Evolutionary conservation across 305 asterid genomes (phyloP).

Genomic region (Ilex paraguariensis): DNA sequence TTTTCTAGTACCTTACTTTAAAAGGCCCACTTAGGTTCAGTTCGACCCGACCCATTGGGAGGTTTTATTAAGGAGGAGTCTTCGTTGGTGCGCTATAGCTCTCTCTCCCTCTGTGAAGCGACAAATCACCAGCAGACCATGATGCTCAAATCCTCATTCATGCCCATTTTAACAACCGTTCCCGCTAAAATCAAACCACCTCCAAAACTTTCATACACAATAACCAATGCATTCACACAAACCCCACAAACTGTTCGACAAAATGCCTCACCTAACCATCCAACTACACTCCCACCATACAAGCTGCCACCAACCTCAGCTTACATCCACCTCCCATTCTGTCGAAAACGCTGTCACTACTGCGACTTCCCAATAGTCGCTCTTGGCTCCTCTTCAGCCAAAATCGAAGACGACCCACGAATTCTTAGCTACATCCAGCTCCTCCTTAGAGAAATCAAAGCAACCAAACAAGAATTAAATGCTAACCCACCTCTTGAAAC

Average conservation of each 20-base stretch:
- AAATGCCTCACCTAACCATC: slow-evolving; percentile 37
- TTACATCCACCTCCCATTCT: slow-evolving; percentile 92
- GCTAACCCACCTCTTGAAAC: slow-evolving; percentile 68
- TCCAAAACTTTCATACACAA: neutral
- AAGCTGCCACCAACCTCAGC: slow-evolving; percentile 76
- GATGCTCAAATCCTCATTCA: slow-evolving; percentile 43
- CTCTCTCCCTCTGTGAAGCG: too few relatives aligned
- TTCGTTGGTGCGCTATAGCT: too few relatives aligned
- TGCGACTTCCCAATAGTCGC: slow-evolving; percentile 94
- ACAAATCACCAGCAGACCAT: neutral
- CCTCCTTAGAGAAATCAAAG: slow-evolving; percentile 67
- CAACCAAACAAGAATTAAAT: slow-evolving; percentile 28
- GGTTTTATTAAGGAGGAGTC: too few relatives aligned
- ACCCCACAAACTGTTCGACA: slow-evolving; percentile 62
- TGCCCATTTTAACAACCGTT: slow-evolving; percentile 30
- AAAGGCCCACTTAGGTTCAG: too few relatives aligned
- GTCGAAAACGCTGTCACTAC: slow-evolving; percentile 93
- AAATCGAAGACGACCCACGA: slow-evolving; percentile 50
- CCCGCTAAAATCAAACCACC: slow-evolving; percentile 25
- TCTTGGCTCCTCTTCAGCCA: slow-evolving; percentile 54
- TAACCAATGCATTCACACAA: slow-evolving; percentile 13
- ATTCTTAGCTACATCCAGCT: slow-evolving; percentile 54
- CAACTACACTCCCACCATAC: slow-evolving; percentile 22
- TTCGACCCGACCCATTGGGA: too few relatives aligned
- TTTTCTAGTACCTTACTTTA: too few relatives aligned